phyloP scores from a whole-genome alignment of 768 basidiomycete genomes.

The Podaxis sp. region DNA sequence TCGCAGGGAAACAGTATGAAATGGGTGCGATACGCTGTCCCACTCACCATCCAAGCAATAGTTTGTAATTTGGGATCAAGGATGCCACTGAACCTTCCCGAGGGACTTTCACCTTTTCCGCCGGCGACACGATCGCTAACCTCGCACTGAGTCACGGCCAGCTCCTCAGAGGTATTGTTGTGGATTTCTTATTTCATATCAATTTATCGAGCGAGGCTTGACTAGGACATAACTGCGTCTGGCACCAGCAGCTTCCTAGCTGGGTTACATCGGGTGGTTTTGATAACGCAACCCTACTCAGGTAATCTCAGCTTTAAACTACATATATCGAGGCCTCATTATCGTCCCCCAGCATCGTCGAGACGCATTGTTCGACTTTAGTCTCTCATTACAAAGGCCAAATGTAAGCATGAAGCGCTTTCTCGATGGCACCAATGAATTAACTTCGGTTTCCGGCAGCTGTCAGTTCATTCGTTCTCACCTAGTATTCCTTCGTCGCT shows the following conservation, averaged over 20 bases:
- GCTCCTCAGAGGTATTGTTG: conserved; percentile 34
- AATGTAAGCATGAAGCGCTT: conserved; percentile 27
- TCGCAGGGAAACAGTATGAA: conserved; percentile 46
- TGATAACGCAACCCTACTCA: conserved; percentile 20
- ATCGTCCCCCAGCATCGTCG: conserved; percentile 27
- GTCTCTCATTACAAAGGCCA: conserved; percentile 51
- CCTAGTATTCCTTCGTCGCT: background rate
- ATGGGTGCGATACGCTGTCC: conserved; percentile 22
- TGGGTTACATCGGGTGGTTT: conserved; percentile 39
- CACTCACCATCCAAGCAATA: background rate
- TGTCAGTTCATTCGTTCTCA: conserved; percentile 13
- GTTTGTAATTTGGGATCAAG: conserved; percentile 14
- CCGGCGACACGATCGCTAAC: conserved; percentile 41
- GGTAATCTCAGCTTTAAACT: background rate
- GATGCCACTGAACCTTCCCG: conserved; percentile 49
- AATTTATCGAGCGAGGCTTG: background rate
- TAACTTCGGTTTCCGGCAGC: background rate
- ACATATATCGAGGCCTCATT: background rate
- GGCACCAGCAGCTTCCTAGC: conserved; percentile 49
- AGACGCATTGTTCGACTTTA: conserved; percentile 43
- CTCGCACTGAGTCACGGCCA: conserved; percentile 43
- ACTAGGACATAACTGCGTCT: conserved; percentile 42
- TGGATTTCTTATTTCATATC: background rate
- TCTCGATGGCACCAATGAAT: background rate
- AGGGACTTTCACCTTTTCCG: conserved; percentile 43